phyloP scores from a whole-genome alignment of 2,329 filamentous ascomycete genomes.

The Xenosphaeropsis pyriputrescens region DNA sequence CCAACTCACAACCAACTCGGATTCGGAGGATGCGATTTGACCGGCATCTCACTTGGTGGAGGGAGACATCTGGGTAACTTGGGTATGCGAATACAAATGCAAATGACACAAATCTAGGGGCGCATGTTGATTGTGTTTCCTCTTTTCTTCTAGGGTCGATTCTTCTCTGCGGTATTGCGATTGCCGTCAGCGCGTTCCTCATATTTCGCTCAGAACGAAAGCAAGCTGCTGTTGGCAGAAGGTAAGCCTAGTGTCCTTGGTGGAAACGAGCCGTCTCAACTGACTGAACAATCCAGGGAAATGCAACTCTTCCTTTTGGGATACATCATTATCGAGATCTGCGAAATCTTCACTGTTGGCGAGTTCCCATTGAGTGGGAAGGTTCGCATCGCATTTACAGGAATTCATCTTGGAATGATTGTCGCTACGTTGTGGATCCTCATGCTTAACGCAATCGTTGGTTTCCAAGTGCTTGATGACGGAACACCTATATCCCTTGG shows the following conservation, averaged over 20 bases:
- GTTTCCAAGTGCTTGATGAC: slow-evolving; percentile 87
- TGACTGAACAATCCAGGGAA: slow-evolving; percentile 44
- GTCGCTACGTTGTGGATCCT: slow-evolving; percentile 81
- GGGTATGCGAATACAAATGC: slow-evolving; percentile 38
- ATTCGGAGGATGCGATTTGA: slow-evolving; percentile 57
- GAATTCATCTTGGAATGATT: slow-evolving; percentile 81
- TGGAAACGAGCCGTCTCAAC: slow-evolving; percentile 1
- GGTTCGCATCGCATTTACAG: slow-evolving; percentile 71
- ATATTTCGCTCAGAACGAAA: slow-evolving; percentile 76
- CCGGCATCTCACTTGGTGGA: slow-evolving; percentile 57
- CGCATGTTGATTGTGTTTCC: slow-evolving; percentile 3
- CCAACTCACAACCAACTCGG: slow-evolving; percentile 41
- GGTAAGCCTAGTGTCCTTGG: slow-evolving; percentile 31
- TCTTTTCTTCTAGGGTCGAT: slow-evolving; percentile 73
- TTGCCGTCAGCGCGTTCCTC: slow-evolving; percentile 50
- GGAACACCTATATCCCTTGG: slow-evolving; percentile 74
- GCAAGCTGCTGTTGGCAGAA: slow-evolving; percentile 82
- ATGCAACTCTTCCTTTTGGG: slow-evolving; percentile 88
- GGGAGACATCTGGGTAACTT: slow-evolving; percentile 64
- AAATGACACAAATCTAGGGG: not conserved
- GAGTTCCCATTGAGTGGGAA: slow-evolving; percentile 62
- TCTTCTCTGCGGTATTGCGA: slow-evolving; percentile 63
- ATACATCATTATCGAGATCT: slow-evolving; percentile 79
- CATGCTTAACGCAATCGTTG: slow-evolving; percentile 81
- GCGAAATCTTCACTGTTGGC: slow-evolving; percentile 92